These are phyloP conservation scores for Ogataea thermomethanolica DNA, from an alignment of 805 yeast genomes.

Conservation along the genomic window DNA sequence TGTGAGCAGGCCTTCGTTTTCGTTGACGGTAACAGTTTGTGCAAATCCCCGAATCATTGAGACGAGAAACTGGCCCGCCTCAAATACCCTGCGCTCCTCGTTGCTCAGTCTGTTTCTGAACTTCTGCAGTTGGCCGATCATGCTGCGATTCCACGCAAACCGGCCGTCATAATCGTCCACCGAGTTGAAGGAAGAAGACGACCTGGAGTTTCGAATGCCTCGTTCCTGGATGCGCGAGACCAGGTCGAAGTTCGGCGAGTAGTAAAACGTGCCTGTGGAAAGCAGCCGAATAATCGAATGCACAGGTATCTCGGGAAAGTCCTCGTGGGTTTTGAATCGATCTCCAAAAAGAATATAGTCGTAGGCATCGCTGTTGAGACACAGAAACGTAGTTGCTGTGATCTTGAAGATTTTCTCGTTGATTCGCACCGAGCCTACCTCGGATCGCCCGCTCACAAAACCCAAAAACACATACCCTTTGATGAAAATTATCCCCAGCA, in stretches of 20 bases:
- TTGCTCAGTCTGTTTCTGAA: slow-evolving; percentile 43
- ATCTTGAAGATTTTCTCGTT: slow-evolving; percentile 52
- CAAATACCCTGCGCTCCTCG: slow-evolving; percentile 41
- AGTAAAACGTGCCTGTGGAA: slow-evolving; percentile 46
- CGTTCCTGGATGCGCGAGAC: slow-evolving; percentile 44
- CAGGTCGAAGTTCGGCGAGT: slow-evolving; percentile 45
- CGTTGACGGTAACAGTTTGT: slow-evolving; percentile 32
- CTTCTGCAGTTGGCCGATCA: slow-evolving; percentile 43
- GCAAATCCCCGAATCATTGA: slow-evolving; percentile 52
- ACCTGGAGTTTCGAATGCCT: slow-evolving; percentile 29
- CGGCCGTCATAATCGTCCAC: slow-evolving; percentile 42
- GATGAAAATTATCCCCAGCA: slow-evolving; percentile 57
- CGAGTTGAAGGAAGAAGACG: slow-evolving; percentile 24
- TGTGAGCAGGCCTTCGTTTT: slow-evolving; percentile 41
- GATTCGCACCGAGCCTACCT: slow-evolving; percentile 58
- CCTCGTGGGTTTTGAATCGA: slow-evolving; percentile 17
- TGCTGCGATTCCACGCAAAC: slow-evolving; percentile 50
- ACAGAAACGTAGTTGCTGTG: slow-evolving; percentile 60
- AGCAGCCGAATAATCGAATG: slow-evolving; percentile 43
- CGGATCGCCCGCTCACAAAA: slow-evolving; percentile 50
- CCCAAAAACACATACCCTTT: slow-evolving; percentile 55
- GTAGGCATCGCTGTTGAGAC: slow-evolving; percentile 54
- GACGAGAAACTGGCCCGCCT: slow-evolving; percentile 43
- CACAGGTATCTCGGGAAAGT: slow-evolving; percentile 35
- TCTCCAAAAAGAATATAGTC: slow-evolving; percentile 36